Evolutionary conservation across 2,329 filamentous ascomycete genomes (phyloP).

Genomic region (Didymella pinodella): DNA sequence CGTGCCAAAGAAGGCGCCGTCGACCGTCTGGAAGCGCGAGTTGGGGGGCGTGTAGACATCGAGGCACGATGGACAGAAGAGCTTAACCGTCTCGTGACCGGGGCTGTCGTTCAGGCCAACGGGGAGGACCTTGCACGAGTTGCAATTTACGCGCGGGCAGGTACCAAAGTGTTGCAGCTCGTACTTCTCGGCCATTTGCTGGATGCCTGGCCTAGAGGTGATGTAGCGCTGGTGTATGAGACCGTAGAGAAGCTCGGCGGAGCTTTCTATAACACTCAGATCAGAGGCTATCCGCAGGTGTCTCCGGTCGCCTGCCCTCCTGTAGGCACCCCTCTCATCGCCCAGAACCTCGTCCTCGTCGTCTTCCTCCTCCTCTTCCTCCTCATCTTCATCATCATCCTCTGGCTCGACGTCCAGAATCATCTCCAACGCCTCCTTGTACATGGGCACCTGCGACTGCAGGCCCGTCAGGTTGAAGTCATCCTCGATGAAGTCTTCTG

Average conservation of each 20-base stretch:
- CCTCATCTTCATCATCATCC: slow-evolving; percentile 87
- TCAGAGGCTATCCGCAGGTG: slow-evolving; percentile 90
- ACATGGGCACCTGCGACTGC: slow-evolving; percentile 95
- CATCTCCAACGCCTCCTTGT: slow-evolving; percentile 99
- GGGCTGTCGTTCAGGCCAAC: slow-evolving; percentile 95
- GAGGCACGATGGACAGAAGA: slow-evolving; percentile 95
- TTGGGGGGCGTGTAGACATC: slow-evolving; percentile 98
- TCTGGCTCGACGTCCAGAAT: slow-evolving; percentile 98
- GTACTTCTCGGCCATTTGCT: slow-evolving; percentile 99
- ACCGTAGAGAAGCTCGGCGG: slow-evolving; percentile 97
- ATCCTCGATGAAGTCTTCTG: slow-evolving; percentile 99
- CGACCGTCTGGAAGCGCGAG: slow-evolving; percentile 95
- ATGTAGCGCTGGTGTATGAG: slow-evolving; percentile 99
- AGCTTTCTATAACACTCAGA: slow-evolving; percentile 93
- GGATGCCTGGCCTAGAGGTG: slow-evolving; percentile 92
- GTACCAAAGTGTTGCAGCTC: slow-evolving; percentile 94
- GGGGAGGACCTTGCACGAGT: slow-evolving; percentile 86
- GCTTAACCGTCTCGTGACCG: slow-evolving; percentile 95
- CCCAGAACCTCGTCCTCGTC: slow-evolving; percentile 59
- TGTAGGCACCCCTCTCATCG: slow-evolving; percentile 64
- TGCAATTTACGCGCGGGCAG: slow-evolving; percentile 94
- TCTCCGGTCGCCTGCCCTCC: slow-evolving; percentile 63
- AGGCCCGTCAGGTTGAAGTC: slow-evolving; percentile 98
- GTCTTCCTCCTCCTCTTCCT: slow-evolving; percentile 72
- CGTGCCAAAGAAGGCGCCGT: slow-evolving; percentile 97